These are phyloP conservation scores for Solanum etuberosum DNA, from an alignment of 257 asterid species.

Conservation along the genomic window DNA sequence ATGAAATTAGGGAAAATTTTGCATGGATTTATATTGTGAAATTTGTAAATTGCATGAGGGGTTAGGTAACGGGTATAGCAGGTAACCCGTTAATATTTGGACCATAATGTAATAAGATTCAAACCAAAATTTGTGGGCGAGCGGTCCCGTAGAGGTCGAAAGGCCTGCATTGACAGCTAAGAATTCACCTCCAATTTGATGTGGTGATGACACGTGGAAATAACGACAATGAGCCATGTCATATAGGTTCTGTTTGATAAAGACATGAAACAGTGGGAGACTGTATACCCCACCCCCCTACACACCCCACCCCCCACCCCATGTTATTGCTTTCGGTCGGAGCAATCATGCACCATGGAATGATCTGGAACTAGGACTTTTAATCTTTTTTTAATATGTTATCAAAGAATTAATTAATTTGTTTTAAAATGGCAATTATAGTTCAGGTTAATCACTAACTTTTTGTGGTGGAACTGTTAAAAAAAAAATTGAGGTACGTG, in stretches of 20 bases:
- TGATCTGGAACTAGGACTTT: neutral
- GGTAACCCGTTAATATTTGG: neutral
- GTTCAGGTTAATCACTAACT: neutral
- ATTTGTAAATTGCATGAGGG: neutral
- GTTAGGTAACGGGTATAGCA: neutral
- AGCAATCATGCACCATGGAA: neutral
- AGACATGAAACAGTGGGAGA: neutral
- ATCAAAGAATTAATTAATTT: neutral
- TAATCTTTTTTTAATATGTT: neutral
- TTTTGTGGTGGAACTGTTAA: neutral
- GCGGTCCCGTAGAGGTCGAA: neutral
- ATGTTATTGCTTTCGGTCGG: neutral
- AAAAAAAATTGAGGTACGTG: neutral
- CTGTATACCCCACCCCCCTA: neutral
- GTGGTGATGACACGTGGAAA: conserved; percentile 18
- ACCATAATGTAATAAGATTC: neutral
- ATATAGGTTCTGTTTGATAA: conserved; percentile 12
- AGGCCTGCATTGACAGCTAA: conserved; percentile 3
- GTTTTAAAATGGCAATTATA: neutral
- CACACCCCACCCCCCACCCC: neutral
- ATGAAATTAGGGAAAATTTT: neutral
- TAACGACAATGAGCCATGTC: conserved; percentile 10
- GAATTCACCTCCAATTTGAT: conserved; percentile 11
- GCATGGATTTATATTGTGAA: neutral
- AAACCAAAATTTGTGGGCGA: neutral